phyloP scores from a whole-genome alignment of 2,329 filamentous ascomycete species.

The Epicoccum nigrum region DNA sequence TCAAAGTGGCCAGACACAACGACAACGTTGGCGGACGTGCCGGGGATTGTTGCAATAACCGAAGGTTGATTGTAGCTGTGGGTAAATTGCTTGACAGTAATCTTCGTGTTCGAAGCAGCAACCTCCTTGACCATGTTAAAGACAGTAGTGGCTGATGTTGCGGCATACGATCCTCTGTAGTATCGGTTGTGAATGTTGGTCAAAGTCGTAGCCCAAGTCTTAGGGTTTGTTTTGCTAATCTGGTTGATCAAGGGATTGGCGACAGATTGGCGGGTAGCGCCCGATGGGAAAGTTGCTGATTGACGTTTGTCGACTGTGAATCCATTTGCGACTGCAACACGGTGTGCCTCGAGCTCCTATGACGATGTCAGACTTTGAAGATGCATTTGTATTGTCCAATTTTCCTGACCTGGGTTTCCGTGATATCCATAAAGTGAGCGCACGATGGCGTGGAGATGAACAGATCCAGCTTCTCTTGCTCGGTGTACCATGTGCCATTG shows the following conservation, averaged over 20 bases:
- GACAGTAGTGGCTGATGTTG: conserved; percentile 84
- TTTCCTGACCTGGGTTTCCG: conserved; percentile 15
- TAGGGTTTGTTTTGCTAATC: conserved; percentile 24
- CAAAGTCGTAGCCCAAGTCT: conserved; percentile 21
- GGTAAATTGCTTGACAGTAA: conserved; percentile 71
- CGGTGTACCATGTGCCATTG: conserved; percentile 20
- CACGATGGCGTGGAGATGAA: conserved; percentile 19
- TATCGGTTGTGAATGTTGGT: conserved; percentile 25
- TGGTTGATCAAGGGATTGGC: conserved; percentile 16
- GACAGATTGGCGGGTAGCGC: conserved; percentile 13
- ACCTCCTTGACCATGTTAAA: conserved; percentile 72
- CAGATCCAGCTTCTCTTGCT: conserved; percentile 18
- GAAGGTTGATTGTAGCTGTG: conserved; percentile 90
- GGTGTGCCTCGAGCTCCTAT: conserved; percentile 17
- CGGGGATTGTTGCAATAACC: conserved; percentile 86
- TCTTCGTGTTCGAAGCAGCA: conserved; percentile 72
- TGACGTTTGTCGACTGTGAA: conserved; percentile 19
- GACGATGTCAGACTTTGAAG: neutral
- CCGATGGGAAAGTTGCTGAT: conserved; percentile 18
- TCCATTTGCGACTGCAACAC: conserved; percentile 13
- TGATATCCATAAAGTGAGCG: conserved; percentile 21
- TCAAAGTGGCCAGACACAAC: conserved; percentile 91
- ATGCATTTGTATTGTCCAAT: too few relatives aligned
- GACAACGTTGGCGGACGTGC: conserved; percentile 77
- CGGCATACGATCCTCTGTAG: conserved; percentile 55